Evolutionary conservation across 177 flowering plant species (phyloP).

Genomic region (Vitis hybrid): DNA sequence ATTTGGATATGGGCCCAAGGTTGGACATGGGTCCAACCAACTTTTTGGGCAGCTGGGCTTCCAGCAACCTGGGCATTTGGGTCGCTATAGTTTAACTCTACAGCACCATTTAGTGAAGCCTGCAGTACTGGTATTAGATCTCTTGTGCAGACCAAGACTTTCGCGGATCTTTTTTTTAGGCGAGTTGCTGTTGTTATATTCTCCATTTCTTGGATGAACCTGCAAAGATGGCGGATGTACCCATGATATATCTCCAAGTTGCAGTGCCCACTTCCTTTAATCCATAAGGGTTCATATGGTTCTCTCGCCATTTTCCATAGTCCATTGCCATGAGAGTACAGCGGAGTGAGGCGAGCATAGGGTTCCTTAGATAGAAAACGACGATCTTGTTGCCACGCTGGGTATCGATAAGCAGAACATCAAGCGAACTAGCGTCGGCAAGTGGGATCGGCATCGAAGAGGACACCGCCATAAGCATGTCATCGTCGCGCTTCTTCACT

Average conservation of each 20-base stretch:
- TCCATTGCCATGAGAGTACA: slow-evolving; percentile 87
- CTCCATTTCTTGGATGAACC: slow-evolving; percentile 88
- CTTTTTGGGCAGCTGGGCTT: too few species aligned
- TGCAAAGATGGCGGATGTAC: slow-evolving; percentile 82
- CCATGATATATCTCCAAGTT: slow-evolving; percentile 97
- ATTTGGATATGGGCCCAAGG: too few species aligned
- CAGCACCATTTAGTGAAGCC: too few species aligned
- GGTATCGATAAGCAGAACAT: slow-evolving; percentile 65
- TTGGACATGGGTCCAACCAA: too few species aligned
- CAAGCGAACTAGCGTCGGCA: slow-evolving; percentile 58
- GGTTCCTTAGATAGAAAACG: slow-evolving; percentile 76
- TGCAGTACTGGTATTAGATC: too few species aligned
- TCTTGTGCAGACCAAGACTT: too few species aligned
- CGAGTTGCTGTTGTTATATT: slow-evolving; percentile 64
- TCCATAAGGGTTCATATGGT: slow-evolving; percentile 97
- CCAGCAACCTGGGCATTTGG: too few species aligned
- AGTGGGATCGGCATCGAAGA: slow-evolving; percentile 44
- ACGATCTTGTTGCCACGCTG: slow-evolving; percentile 84
- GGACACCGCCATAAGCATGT: slow-evolving; percentile 51
- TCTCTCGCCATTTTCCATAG: slow-evolving; percentile 90
- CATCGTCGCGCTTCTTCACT: slow-evolving; percentile 59
- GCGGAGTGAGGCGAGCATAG: slow-evolving; percentile 85
- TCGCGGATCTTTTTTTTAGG: slow-evolving; percentile 36
- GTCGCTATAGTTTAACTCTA: too few species aligned
- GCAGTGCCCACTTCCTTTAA: slow-evolving; percentile 98